phyloP scores from a whole-genome alignment of 2,329 filamentous ascomycete species.

The Albophoma yamanashiensis region DNA sequence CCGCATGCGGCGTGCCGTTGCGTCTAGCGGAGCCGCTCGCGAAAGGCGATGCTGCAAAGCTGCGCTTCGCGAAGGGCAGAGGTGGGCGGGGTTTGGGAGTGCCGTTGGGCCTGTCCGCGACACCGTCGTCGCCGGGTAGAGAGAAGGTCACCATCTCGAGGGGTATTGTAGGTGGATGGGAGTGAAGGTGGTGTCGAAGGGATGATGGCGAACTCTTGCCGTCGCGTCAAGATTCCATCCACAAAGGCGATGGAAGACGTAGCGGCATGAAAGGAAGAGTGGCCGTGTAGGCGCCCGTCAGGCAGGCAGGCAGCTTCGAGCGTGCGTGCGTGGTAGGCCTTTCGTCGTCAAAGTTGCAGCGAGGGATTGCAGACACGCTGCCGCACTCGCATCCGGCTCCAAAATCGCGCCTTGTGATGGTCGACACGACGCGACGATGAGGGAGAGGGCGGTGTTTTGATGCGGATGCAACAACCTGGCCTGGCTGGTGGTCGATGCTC shows the following conservation, averaged over 20 bases:
- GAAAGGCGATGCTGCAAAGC: conserved; percentile 27
- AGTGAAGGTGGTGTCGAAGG: not conserved
- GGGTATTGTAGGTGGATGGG: not conserved
- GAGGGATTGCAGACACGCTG: conserved; percentile 2
- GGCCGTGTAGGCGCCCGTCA: not conserved
- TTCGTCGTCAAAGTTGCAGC: not conserved
- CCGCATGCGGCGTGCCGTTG: conserved; percentile 25
- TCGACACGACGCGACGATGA: not conserved
- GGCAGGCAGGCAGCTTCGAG: not conserved
- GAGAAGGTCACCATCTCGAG: conserved; percentile 26
- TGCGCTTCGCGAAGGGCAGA: conserved; percentile 32
- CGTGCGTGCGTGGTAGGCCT: not conserved
- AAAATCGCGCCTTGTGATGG: conserved; percentile 1
- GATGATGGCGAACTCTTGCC: not conserved
- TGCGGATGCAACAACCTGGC: not conserved
- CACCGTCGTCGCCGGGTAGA: conserved; percentile 23
- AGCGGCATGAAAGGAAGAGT: not conserved
- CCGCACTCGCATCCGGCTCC: conserved; percentile 2
- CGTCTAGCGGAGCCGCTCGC: conserved; percentile 16
- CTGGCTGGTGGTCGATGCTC: not conserved
- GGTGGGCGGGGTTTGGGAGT: conserved; percentile 28
- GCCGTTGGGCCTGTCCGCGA: conserved; percentile 16
- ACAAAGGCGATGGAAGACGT: not conserved
- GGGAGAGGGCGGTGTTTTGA: not conserved
- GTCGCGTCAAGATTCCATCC: not conserved